phyloP scores from a whole-genome alignment of 306 rosid species.

The Vigna reflexopilosa region DNA sequence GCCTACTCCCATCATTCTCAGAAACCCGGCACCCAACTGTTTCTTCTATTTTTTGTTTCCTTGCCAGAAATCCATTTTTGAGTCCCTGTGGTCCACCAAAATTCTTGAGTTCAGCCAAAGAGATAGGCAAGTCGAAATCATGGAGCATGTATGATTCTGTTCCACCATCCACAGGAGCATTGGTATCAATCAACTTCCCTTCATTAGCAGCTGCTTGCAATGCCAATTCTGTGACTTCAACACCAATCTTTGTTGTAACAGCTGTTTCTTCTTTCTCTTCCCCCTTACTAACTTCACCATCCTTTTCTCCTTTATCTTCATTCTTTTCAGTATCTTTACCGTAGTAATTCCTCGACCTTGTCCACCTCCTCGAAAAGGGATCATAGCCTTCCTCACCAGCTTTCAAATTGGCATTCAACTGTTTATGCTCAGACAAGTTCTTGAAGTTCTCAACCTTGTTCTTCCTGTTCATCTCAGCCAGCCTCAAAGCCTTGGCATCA shows the following conservation, averaged over 20 bases:
- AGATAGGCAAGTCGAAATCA: constrained; percentile 63
- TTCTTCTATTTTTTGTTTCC: constrained; percentile 72
- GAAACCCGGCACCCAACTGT: constrained; percentile 56
- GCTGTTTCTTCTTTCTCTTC: constrained; percentile 13
- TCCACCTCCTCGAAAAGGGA: constrained; percentile 79
- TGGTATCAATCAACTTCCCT: constrained; percentile 66
- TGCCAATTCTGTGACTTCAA: constrained; percentile 52
- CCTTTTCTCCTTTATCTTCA: constrained; percentile 44
- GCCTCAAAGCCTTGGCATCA: constrained; percentile 57
- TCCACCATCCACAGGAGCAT: constrained; percentile 61
- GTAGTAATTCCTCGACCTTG: constrained; percentile 67
- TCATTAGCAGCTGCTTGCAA: constrained; percentile 66
- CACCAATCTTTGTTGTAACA: constrained; percentile 31
- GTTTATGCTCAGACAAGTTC: constrained; percentile 55
- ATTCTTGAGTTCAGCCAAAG: constrained; percentile 56
- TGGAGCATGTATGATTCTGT: constrained; percentile 58
- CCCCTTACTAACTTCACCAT: constrained; percentile 11
- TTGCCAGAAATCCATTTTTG: constrained; percentile 52
- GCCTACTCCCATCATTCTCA: constrained; percentile 58
- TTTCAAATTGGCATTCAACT: constrained; percentile 44
- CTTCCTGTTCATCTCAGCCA: constrained; percentile 75
- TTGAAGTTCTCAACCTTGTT: constrained; percentile 68
- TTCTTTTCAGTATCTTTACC: constrained; percentile 40
- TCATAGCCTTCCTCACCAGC: constrained; percentile 72
- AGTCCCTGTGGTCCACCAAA: constrained; percentile 61